These are phyloP conservation scores for Tilletia walkeri DNA, from an alignment of 1,284 basidiomycete genomes.

Conservation along the genomic window DNA sequence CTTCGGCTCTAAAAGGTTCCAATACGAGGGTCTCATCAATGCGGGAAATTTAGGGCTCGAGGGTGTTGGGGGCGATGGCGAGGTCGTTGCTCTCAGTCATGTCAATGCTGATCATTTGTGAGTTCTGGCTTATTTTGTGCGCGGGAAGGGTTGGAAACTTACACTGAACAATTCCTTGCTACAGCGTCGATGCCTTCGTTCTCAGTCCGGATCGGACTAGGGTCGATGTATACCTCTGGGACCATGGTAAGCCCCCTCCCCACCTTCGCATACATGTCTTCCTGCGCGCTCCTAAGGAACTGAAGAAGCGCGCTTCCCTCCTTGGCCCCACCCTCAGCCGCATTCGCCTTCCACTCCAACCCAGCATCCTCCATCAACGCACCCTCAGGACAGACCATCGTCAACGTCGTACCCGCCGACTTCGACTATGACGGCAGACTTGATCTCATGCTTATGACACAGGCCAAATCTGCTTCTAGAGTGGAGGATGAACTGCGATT, in stretches of 20 bases:
- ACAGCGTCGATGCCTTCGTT: conserved; percentile 76
- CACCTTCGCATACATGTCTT: conserved; percentile 1
- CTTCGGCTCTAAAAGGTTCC: conserved; percentile 66
- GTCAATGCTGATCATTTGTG: conserved; percentile 93
- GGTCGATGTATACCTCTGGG: conserved; percentile 76
- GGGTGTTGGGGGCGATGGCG: conserved; percentile 61
- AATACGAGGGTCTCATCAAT: conserved; percentile 76
- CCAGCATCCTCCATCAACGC: conserved; percentile 54
- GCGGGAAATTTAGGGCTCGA: conserved; percentile 76
- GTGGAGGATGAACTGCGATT: not conserved
- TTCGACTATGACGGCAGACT: conserved; percentile 87
- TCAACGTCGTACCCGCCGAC: conserved; percentile 85
- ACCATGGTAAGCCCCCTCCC: conserved; percentile 65
- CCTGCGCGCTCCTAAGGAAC: not conserved
- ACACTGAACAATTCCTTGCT: not conserved
- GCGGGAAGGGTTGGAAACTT: not conserved
- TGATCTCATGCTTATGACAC: conserved; percentile 79
- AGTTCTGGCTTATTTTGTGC: conserved; percentile 47
- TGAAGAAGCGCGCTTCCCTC: conserved; percentile 12
- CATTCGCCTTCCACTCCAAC: conserved; percentile 66
- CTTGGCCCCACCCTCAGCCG: conserved; percentile 57
- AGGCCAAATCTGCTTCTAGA: conserved; percentile 56
- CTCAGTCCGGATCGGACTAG: conserved; percentile 72
- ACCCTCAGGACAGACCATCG: conserved; percentile 41
- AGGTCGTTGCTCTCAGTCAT: conserved; percentile 85